Evolutionary conservation across 1,284 basidiomycete species (phyloP).

Genomic region (Tylopilus sp.): DNA sequence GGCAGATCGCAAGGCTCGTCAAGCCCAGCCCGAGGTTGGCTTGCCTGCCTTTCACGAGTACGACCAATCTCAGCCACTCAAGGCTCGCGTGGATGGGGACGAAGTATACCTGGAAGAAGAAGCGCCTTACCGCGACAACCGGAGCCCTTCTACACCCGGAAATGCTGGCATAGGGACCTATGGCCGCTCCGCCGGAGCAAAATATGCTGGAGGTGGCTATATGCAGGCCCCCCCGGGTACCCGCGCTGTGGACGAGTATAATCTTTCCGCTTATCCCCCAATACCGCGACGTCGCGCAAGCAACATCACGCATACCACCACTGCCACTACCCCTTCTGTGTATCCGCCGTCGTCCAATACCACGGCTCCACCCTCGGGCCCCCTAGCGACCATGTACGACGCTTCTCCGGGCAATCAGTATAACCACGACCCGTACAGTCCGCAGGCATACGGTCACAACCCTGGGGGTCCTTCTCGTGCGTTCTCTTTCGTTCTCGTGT

Average conservation of each 20-base stretch:
- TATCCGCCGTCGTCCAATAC: conserved; percentile 34
- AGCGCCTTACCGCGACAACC: conserved; percentile 36
- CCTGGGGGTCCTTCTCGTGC: conserved; percentile 55
- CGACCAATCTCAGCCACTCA: conserved; percentile 58
- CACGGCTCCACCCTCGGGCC: conserved; percentile 18
- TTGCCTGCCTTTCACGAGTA: conserved; percentile 72
- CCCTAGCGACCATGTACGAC: conserved; percentile 26
- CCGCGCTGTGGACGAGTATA: conserved; percentile 72
- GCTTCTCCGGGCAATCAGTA: conserved; percentile 24
- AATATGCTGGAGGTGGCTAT: conserved; percentile 56
- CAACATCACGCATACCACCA: conserved; percentile 39
- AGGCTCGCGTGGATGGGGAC: conserved; percentile 54
- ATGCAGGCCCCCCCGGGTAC: conserved; percentile 57
- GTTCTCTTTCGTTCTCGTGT: conserved; percentile 20
- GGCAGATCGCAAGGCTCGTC: conserved; percentile 69
- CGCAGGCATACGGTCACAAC: conserved; percentile 51
- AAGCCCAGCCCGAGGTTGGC: conserved; percentile 60
- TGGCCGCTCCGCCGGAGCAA: conserved; percentile 31
- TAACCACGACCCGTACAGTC: conserved; percentile 33
- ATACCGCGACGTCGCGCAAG: conserved; percentile 43
- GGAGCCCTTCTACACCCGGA: conserved; percentile 20
- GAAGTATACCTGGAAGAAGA: conserved; percentile 47
- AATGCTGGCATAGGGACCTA: conserved; percentile 28
- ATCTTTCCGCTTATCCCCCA: conserved; percentile 45
- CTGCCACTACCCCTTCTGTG: conserved; percentile 43